Conservation (phyloP, 495 filamentous ascomycete genomes). For the Pyrenopolyporus hunteri region DNA sequence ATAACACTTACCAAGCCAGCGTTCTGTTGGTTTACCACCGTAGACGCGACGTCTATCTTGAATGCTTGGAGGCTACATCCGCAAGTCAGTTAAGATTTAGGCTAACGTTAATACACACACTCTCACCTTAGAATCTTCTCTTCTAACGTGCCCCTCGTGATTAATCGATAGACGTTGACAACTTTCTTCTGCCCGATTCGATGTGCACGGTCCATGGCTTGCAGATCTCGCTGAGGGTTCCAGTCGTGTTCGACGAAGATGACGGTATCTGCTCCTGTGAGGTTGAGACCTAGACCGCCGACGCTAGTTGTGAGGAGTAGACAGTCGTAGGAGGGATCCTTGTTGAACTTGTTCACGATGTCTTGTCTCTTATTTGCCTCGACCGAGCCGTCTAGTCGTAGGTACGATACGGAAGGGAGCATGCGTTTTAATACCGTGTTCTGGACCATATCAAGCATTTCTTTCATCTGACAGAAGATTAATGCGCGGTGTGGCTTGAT, state of each 20-base stretch:
- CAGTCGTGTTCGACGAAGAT: conserved; percentile 99
- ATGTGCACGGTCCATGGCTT: conserved; percentile 98
- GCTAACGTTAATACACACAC: conserved; percentile 42
- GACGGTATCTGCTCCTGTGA: conserved; percentile 96
- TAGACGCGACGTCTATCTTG: conserved; percentile 98
- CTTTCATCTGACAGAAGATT: conserved; percentile 99
- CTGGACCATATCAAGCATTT: conserved; percentile 99
- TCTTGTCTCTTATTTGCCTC: conserved; percentile 90
- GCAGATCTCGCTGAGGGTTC: conserved; percentile 98
- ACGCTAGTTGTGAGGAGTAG: conserved; percentile 92
- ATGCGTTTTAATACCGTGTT: conserved; percentile 84
- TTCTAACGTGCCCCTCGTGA: conserved; percentile 93
- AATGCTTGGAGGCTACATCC: conserved; percentile 85
- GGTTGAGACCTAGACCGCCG: conserved; percentile 90
- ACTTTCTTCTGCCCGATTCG: conserved; percentile 99
- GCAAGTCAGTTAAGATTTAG: conserved; percentile 12
- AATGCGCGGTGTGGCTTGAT: conserved; percentile 95
- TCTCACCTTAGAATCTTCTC: conserved; percentile 83
- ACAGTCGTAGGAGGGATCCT: conserved; percentile 92
- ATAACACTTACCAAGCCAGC: conserved; percentile 73
- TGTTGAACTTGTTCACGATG: conserved; percentile 98
- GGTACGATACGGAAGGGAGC: conserved; percentile 84
- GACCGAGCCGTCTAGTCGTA: conserved; percentile 89
- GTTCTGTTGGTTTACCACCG: conserved; percentile 99
- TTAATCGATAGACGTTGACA: conserved; percentile 97